These are phyloP conservation scores for Aspergillus steynii DNA, from an alignment of 495 filamentous ascomycete species.

Conservation along the genomic window DNA sequence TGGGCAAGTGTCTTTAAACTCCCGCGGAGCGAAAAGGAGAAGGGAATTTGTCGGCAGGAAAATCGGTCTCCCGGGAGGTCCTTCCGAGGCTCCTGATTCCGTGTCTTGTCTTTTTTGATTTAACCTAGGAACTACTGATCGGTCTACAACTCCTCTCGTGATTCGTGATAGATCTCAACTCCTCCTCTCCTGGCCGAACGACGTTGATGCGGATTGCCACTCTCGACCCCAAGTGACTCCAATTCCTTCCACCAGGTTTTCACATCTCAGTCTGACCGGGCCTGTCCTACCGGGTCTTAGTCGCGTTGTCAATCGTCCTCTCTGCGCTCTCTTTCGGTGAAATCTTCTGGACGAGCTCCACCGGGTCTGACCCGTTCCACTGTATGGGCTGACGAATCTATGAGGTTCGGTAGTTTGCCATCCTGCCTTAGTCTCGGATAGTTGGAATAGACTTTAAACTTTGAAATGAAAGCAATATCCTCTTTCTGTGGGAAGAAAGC, in stretches of 20 bases:
- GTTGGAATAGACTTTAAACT: neutral
- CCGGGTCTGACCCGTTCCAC: conserved; percentile 2
- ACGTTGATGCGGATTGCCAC: neutral
- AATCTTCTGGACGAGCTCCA: conserved; percentile 10
- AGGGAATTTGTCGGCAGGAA: conserved; percentile 10
- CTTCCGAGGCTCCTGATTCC: conserved; percentile 12
- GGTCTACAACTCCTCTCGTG: neutral
- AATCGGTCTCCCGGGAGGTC: conserved; percentile 5
- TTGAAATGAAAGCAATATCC: neutral
- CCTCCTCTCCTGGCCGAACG: neutral
- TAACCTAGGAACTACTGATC: conserved; percentile 2
- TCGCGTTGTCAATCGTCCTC: conserved; percentile 3
- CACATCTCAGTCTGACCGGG: neutral
- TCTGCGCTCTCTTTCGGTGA: conserved; percentile 1
- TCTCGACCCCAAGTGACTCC: neutral
- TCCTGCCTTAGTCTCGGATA: neutral
- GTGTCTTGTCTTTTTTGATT: neutral
- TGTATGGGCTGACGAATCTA: neutral
- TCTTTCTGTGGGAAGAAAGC: neutral
- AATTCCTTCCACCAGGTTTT: neutral
- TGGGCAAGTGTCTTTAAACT: neutral
- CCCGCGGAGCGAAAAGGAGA: neutral
- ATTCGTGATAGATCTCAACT: neutral
- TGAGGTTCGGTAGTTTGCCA: neutral
- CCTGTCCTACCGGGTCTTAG: conserved; percentile 2